A percentile compares a stretch with the other conserved stretches of the same genome.
phyloP scores from a whole-genome alignment of 805 yeast genomes.

The Lachancea sp. region DNA sequence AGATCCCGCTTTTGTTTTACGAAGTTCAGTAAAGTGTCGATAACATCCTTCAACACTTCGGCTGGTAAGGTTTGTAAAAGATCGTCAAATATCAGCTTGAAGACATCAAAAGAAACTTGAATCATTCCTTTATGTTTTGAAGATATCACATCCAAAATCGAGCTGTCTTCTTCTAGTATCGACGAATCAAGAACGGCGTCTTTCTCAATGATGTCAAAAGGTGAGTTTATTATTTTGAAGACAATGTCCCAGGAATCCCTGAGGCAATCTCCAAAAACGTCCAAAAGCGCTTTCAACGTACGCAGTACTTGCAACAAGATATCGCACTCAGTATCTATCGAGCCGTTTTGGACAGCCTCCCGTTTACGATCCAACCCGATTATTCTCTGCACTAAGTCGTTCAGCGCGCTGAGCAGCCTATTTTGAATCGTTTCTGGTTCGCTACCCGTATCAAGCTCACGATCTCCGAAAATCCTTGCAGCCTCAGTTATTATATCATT shows the following conservation, averaged over 20 bases:
- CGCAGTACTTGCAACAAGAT: slow-evolving; percentile 56
- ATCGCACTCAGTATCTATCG: slow-evolving; percentile 55
- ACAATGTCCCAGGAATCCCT: slow-evolving; percentile 68
- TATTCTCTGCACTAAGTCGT: slow-evolving; percentile 39
- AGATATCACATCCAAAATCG: slow-evolving; percentile 32
- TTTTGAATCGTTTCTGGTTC: slow-evolving; percentile 6
- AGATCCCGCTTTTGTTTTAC: slow-evolving; percentile 66
- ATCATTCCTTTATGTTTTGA: slow-evolving; percentile 47
- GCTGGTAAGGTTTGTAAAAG: slow-evolving; percentile 68
- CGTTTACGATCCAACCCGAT: slow-evolving; percentile 27
- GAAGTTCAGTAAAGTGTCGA: slow-evolving; percentile 68
- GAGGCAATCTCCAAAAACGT: slow-evolving; percentile 62
- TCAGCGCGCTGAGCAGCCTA: slow-evolving; percentile 33
- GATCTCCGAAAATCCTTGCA: slow-evolving; percentile 24
- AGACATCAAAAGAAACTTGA: slow-evolving; percentile 68
- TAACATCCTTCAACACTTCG: slow-evolving; percentile 53
- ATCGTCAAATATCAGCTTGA: slow-evolving; percentile 81
- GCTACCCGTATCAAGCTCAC: neutral
- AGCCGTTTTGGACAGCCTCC: slow-evolving; percentile 33
- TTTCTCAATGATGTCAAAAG: slow-evolving; percentile 42
- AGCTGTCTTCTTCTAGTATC: slow-evolving; percentile 22
- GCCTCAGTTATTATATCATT: slow-evolving; percentile 41
- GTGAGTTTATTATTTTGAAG: slow-evolving; percentile 51
- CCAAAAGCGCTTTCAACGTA: slow-evolving; percentile 66
- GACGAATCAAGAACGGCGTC: slow-evolving; percentile 20